A percentile compares a stretch with the other conserved stretches of the same genome.
These are phyloP conservation scores for Cryptococcus depauperatus DNA, from an alignment of 1,284 basidiomycete species.

Conservation along the genomic window DNA sequence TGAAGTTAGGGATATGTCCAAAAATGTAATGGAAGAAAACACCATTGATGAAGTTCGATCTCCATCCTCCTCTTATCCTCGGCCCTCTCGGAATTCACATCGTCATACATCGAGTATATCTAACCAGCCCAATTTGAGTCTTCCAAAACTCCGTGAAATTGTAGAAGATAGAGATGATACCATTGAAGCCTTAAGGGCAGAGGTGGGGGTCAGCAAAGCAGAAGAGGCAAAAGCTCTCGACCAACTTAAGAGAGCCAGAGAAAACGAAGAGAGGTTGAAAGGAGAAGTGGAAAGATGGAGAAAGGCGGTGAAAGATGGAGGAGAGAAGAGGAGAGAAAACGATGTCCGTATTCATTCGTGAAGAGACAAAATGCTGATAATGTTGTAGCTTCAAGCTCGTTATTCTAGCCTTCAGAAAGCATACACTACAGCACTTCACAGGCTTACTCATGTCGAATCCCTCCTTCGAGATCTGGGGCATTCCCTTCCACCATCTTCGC, in stretches of 20 bases:
- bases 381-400: conserved; percentile 13
- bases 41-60: too few species aligned
- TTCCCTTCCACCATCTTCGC: conserved; percentile 9
- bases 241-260: conserved; percentile 20
- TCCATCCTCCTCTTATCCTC: too few species aligned
- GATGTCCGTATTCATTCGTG: conserved; percentile 21
- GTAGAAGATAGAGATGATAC: conserved; percentile 29
- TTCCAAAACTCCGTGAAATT: too few species aligned
- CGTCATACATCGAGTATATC: neutral
- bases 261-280: conserved; percentile 26
- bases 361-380: conserved; percentile 8
- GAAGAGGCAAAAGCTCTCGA: conserved; percentile 37
- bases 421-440: conserved; percentile 7
- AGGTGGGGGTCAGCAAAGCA: conserved; percentile 36
- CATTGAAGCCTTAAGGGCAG: conserved; percentile 34
- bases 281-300: conserved; percentile 26
- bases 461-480: conserved; percentile 10
- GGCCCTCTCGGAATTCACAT: too few species aligned
- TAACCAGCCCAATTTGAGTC: conserved; percentile 15
- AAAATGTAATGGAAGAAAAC: too few species aligned
- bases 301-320: conserved; percentile 20
- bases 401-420: conserved; percentile 7
- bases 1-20: too few species aligned
- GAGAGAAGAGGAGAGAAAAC: conserved; percentile 25
- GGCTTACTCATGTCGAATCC: conserved; percentile 9